Evolutionary conservation across 257 asterid genomes (phyloP).

Genomic region (Gentiana macrophylla): DNA sequence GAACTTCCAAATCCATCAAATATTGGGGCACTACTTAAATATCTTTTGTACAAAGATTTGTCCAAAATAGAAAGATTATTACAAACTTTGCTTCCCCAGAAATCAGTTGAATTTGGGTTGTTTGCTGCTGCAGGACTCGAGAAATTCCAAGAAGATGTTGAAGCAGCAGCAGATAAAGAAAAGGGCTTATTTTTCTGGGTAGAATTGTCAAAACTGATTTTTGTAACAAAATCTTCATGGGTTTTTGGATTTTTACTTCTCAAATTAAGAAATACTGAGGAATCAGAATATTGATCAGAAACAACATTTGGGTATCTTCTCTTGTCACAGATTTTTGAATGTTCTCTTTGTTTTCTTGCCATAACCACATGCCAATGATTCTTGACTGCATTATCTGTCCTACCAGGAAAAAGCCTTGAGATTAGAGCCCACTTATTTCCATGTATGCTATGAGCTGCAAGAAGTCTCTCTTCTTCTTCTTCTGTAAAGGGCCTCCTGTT

Average conservation of each 20-base stretch:
- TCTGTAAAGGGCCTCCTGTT: conserved; percentile 82
- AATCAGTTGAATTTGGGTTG: conserved; percentile 16
- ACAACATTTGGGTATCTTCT: conserved; percentile 18
- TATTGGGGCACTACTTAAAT: conserved; percentile 22
- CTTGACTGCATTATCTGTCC: conserved; percentile 94
- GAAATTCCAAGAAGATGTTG: conserved; percentile 32
- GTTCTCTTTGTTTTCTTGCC: conserved; percentile 89
- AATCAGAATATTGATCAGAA: conserved; percentile 25
- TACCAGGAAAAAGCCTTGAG: conserved; percentile 83
- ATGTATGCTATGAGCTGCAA: conserved; percentile 71
- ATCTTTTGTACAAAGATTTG: conserved; percentile 5
- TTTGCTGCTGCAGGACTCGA: conserved; percentile 8
- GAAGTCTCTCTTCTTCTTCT: conserved; percentile 74
- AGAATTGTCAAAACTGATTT: conserved; percentile 36
- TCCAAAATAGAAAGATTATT: conserved; percentile 5
- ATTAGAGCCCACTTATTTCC: conserved; percentile 93
- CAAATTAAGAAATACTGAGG: conserved; percentile 15
- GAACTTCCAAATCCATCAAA: conserved; percentile 21
- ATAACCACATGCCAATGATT: conserved; percentile 94
- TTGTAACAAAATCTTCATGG: conserved; percentile 31
- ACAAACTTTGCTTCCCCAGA: conserved; percentile 18
- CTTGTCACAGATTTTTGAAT: conserved; percentile 46
- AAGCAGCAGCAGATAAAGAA: conserved; percentile 33
- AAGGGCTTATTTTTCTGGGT: conserved; percentile 30
- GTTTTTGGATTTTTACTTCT: conserved; percentile 21